phyloP scores from a whole-genome alignment of 352 stramenopile genomes.

The Phytophthora pisi region DNA sequence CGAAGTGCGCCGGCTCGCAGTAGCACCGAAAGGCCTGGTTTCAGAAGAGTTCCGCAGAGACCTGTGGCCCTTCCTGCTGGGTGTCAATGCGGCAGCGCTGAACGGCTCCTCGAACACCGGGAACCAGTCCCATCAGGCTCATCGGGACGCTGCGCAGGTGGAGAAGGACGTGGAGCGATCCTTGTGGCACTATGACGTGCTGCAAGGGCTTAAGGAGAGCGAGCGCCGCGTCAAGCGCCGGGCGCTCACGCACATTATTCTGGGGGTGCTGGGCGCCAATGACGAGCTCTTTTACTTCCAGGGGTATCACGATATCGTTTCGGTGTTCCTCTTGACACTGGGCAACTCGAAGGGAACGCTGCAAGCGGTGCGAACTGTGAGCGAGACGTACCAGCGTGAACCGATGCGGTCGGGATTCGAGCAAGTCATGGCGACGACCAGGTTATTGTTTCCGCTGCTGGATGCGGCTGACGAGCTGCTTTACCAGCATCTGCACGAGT shows the following conservation, averaged over 20 bases:
- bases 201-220: conserved; percentile 62
- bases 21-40: conserved; percentile 60
- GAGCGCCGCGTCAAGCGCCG: conserved; percentile 66
- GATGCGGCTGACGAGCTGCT: conserved; percentile 66
- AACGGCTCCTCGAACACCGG: conserved; percentile 17
- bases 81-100: conserved; percentile 1
- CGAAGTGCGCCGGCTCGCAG: conserved; percentile 65
- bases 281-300: conserved; percentile 83
- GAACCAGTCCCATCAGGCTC: conserved; percentile 14
- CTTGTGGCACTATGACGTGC: conserved; percentile 81
- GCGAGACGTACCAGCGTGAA: conserved; percentile 90
- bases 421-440: conserved; percentile 65
- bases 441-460: conserved; percentile 75
- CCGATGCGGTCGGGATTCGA: conserved; percentile 88
- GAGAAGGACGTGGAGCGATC: conserved; percentile 89
- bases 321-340: conserved; percentile 81
- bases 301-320: conserved; percentile 95
- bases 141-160: conserved; percentile 75
- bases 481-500: conserved; percentile 67
- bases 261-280: conserved; percentile 52
- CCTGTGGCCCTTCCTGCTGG: conserved; percentile 73
- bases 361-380: conserved; percentile 74
- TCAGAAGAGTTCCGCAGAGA: conserved; percentile 58
- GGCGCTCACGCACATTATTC: conserved; percentile 68
- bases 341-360: conserved; percentile 73